Evolutionary conservation across 192 early-diverging fungal species (phyloP), one percentile per base, ranked within the genome.

Genomic region (Mortierella hygrophila): DNA sequence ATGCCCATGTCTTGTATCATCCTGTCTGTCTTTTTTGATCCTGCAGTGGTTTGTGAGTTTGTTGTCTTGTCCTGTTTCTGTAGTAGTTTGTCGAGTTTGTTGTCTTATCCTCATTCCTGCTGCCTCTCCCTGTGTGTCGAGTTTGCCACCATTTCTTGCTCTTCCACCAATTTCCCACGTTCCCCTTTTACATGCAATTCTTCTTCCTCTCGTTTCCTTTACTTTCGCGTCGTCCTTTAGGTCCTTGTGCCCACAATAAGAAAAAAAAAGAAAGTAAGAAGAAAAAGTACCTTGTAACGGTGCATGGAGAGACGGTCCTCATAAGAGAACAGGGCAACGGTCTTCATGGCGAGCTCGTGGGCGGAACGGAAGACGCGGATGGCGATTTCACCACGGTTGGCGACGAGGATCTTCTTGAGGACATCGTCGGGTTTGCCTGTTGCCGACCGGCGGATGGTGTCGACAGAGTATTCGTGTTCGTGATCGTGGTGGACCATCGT

Each of bases 271-370:
- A 46, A 46, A 32, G 6, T 5, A 2, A 37, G 37, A 38, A 35
- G 5, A 38, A 35, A 38, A 41, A 42, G 11, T 92, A 94, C 93
- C 95, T 97, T 97, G 91, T 97, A 97, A 40, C 97, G 93, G 89
- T 98, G 97, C 96, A 97, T 97, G 20, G 91, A 92, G 60, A 98
- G 91, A 75, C 97, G 89, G 90, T 99, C 98, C 88, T 98, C 97
- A 87, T 97, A 92, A 6, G 96, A 95, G 89, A 95, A 99, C 75
- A 98, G 91, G 42, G 96, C 95, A 16, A 98, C 93, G 68, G 97
- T 95, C 80, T 92, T 93, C 93, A 98, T 93, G 74, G 97, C 95
- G 42, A 98, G 91, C 90, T 98, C 96, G 87, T 97, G 96, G 1
- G 96, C 97, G 11, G 97, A 96, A 75, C 97, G 94, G 88, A 98